These are phyloP conservation scores for Volvox africanus DNA, from an alignment of 139 green algal species.

Conservation along the genomic window DNA sequence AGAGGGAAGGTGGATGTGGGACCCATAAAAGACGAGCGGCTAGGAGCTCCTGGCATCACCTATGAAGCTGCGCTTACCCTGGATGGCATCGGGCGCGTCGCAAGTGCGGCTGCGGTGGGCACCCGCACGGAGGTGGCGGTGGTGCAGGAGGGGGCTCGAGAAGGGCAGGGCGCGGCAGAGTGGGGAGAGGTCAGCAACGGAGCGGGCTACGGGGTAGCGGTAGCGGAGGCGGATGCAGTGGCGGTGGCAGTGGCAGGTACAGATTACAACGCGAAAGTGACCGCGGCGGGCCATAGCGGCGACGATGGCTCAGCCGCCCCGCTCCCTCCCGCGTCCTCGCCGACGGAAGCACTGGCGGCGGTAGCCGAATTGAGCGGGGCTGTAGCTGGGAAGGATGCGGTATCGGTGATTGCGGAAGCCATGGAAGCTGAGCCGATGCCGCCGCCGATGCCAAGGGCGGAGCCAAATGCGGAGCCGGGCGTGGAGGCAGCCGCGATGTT, in stretches of 20 bases:
- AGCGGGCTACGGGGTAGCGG: slow-evolving; percentile 10
- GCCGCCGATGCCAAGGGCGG: background rate
- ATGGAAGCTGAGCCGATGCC: slow-evolving; percentile 4
- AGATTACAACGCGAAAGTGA: slow-evolving; percentile 12
- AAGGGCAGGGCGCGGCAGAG: background rate
- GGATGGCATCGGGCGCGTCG: too few species aligned
- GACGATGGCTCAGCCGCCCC: background rate
- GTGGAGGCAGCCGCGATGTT: background rate
- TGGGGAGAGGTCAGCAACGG: background rate
- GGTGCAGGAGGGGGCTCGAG: background rate
- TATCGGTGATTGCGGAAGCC: background rate
- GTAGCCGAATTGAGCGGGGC: background rate
- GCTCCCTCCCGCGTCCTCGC: background rate
- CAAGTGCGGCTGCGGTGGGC: too few species aligned
- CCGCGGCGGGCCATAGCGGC: slow-evolving; percentile 1
- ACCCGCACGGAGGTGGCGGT: too few species aligned
- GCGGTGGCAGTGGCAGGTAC: slow-evolving; percentile 20
- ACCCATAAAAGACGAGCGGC: too few species aligned
- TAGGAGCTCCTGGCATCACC: too few species aligned
- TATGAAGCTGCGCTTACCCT: too few species aligned
- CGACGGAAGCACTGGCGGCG: background rate
- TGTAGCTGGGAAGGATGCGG: background rate
- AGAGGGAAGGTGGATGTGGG: too few species aligned
- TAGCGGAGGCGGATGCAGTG: background rate
- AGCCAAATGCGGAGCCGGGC: background rate